Base-by-base conservation (phyloP, 139 green algal species). In the Chlamydomonas sp. region DNA sequence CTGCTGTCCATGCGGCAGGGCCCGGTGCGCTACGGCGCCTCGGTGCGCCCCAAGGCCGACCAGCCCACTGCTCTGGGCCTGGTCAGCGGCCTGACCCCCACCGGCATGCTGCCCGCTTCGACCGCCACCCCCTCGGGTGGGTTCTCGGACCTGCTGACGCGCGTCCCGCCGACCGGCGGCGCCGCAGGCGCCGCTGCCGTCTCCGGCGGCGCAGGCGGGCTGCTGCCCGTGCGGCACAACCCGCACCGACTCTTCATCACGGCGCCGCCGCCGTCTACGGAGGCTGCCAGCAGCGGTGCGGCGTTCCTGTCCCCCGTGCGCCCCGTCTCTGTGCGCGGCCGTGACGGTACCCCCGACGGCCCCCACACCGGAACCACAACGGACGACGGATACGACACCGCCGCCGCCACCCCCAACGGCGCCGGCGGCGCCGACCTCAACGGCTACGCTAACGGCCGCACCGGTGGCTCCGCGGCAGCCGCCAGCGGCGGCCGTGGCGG, bases 181-280 rank as follows among this genome's bases (percentile, higher is more conserved):
- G 66, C 67, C 58, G 79, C 66, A 62, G 63, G 79, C 4, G 67
- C 69, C 59, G 84, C 83, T 31, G 81, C 88, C 3, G 73, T 75
- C 49, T 73, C 77, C 60, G 61, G 31, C 59, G 78, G 57, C 67
- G 71, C 74, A 64, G 62, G 49, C 16, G 80, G 83, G 76, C 79
- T 95, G 10, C 95, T 98, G 90, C 93, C 95, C 15, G 89, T 94
- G 14, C 90, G 96, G 1, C 93, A 96, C 72, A 96, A 98, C 92
- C 96, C 96, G 0, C 94, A 97, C 85, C 77, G 90, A 9, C 94
- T 98, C 18, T 98, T 98, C 89, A 96, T 98, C 73, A 90, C 95
- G 16, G 90, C 93, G 73, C 89, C 93, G 5, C 91, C 96, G 58
- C 95, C 95, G 14, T 90, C 89, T 20, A 96, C 93, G 0, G 85